phyloP scores from a whole-genome alignment of 371 early-diverging fungal species.

The Coemansia linderi region DNA sequence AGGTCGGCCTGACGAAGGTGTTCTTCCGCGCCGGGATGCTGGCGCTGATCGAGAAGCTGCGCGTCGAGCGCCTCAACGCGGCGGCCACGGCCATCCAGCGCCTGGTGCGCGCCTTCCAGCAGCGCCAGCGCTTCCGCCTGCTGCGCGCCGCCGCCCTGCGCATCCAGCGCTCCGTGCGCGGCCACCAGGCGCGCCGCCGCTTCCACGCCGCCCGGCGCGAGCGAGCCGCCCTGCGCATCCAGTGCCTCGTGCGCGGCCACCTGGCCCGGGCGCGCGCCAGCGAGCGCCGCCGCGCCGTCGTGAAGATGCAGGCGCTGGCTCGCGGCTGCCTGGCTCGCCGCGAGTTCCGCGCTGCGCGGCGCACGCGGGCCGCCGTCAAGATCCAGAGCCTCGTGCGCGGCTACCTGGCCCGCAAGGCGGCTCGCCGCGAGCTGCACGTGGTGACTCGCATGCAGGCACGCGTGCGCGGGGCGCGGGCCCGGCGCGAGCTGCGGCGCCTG shows the following conservation, averaged over 20 bases:
- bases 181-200: constrained; percentile 62
- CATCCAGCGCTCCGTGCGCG: constrained; percentile 68
- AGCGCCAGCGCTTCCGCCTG: constrained; percentile 68
- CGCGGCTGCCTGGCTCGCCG: constrained; percentile 65
- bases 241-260: constrained; percentile 65
- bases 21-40: constrained; percentile 99
- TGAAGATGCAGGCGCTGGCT: constrained; percentile 60
- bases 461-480: constrained; percentile 74
- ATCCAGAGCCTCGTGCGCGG: constrained; percentile 74
- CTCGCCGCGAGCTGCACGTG: constrained; percentile 56
- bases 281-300: constrained; percentile 49
- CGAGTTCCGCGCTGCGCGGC: constrained; percentile 59
- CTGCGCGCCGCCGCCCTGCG: constrained; percentile 61
- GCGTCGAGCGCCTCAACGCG: constrained; percentile 77
- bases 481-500: constrained; percentile 61
- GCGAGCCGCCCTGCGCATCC: constrained; percentile 75
- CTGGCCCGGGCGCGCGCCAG: constrained; percentile 63
- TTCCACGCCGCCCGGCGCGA: constrained; percentile 64
- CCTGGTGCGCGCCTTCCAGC: constrained; percentile 78
- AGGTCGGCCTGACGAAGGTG: constrained; percentile 95
- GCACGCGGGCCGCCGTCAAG: constrained; percentile 70
- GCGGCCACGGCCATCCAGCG: constrained; percentile 88
- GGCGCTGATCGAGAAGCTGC: constrained; percentile 87
- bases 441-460: constrained; percentile 79
- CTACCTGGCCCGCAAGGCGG: constrained; percentile 63